Evolutionary conservation across 352 stramenopile genomes (phyloP), one percentile per base, ranked within the genome.

Genomic region (Phytophthora aleatoria): DNA sequence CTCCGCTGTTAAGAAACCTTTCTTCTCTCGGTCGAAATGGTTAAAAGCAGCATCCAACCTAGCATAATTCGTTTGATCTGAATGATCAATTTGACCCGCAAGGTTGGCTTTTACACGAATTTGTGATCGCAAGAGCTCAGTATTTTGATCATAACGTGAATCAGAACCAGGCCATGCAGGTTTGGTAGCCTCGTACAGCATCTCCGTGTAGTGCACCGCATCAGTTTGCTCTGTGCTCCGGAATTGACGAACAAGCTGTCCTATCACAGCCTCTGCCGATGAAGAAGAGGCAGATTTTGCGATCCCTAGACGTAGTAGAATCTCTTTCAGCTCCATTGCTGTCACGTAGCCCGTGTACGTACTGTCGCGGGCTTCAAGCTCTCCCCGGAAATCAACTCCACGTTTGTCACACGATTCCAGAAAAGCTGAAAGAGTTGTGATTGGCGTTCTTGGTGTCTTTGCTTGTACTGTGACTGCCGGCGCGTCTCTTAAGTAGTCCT

Each of bases 1-100:
- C 30, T 73, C 56, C 2, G 52, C 12, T 1, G 71, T 84, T 30
- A 94, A 39, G 27, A 89, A 91, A 0, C 81, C 81, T 24, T 82
- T 79, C 1, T 74, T 59, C 5, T 68, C 60, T 15, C 68, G 81
- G 44, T 94, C 82, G 44, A 94, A 94, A 50, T 92, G 86, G 10
- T 38, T 64, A 56, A 94, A 94, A 24, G 72, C 73, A 15, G 57
- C 39, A 50, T 89, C 72, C n/a, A 94, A 51, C 12, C 27, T 66
- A 6, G 26, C 39, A 52, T 81, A 89, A 5, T 71, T 57, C 2
- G 16, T 36, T 3, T 54, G n/a, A 42, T 74, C 45, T 1, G 49
- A 54, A 20, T 60, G 45, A n/a, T 80, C 55, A 5, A 87, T 75
- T 43, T 75, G 74, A 1, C 66, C 62, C 1, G 54, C 38, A 30